Evolutionary conservation across 805 yeast species (phyloP), one percentile per base, ranked within the genome.

Genomic region (Candida methanosorbosa): DNA sequence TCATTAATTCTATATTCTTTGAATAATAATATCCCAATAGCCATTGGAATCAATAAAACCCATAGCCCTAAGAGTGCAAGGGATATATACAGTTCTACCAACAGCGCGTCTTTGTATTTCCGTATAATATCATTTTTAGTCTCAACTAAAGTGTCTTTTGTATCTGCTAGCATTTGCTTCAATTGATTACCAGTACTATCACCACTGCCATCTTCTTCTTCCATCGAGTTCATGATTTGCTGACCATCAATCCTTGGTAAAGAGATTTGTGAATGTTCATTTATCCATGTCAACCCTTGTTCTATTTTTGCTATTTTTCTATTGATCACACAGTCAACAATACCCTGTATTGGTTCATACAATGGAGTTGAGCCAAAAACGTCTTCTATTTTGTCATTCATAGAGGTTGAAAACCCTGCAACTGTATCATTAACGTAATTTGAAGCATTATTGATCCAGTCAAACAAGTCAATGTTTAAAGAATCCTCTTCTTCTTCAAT

Each of bases 321-420:
- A 14, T 84, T 90, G 26, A 92, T 64, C 3, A 84, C 73, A 59
- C 98, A 90, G 22, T 78, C 75, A 4, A 88, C 81, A 0, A 86
- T 75, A 0, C 79, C 68, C 20, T 68, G 66, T 30, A 86, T 65
- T 0, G 94, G 82, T 1, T 52, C 52, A 31, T 76, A 72, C 9
- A 90, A 58, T 1, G 81, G 71, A 0, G 97, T 85, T 3, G 67
- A 67, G 5, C 78, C 75, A 57, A 92, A 87, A 0, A 77, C 65
- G 8, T 66, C 63, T 20, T 65, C 64, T 5, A 92, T 54, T 0
- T 76, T 75, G 4, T 50, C 46, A 49, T 82, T 78, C 62, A 88
- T 69, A n/a, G 60, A 65, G 3, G 51, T 57, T 33, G 80, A 64
- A 53, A 87, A 79, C 1, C 54, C 57, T 16, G 66, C 56, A 2